These are phyloP conservation scores for Vaccinium darrowii DNA, from an alignment of 148 eudicot species.

Conservation along the genomic window DNA sequence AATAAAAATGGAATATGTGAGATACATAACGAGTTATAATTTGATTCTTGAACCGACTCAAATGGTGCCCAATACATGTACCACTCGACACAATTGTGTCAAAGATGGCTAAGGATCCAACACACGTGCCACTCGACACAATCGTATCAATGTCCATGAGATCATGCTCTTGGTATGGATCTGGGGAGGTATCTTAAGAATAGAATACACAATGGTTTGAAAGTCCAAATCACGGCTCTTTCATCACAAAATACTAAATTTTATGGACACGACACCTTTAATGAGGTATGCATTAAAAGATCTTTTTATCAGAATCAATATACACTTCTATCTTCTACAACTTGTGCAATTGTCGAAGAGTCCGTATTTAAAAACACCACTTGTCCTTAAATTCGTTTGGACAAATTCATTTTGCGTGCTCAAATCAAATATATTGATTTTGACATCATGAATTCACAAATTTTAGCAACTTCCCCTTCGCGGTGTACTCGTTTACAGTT, in stretches of 20 bases:
- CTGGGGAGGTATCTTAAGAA: neutral
- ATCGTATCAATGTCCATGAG: no score
- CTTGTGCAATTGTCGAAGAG: neutral
- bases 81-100: no score
- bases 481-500: no score
- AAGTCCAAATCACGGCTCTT: neutral
- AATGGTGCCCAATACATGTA: neutral
- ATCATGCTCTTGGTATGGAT: neutral
- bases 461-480: no score
- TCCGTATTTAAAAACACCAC: neutral
- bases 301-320: neutral
- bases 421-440: no score
- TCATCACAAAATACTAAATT: neutral
- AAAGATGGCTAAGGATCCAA: neutral
- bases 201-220: no score
- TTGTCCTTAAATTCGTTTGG: neutral
- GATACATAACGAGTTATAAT: neutral
- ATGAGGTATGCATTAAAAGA: neutral
- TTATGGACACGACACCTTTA: neutral
- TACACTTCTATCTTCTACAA: neutral
- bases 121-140: no score
- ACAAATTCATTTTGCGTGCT: no score
- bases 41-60: neutral
- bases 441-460: neutral
- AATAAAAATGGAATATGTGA: neutral